These are phyloP conservation scores for Taxillus chinensis DNA, from an alignment of 164 flowering plant species.

Conservation along the genomic window DNA sequence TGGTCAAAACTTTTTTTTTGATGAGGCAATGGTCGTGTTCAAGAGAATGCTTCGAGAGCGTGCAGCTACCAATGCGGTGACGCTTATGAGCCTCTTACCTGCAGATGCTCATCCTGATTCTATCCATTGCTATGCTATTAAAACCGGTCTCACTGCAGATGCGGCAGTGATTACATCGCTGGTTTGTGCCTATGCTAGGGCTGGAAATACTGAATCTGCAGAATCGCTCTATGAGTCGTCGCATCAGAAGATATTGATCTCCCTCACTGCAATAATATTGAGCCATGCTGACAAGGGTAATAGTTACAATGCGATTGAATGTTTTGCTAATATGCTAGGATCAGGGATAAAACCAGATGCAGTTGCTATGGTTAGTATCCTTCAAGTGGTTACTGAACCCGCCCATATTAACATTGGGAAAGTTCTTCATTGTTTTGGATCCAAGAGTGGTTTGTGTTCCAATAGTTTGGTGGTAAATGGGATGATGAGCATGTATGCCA, in stretches of 20 bases:
- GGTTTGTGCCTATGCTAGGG: slow-evolving; percentile 23
- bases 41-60: slow-evolving; percentile 19
- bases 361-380: slow-evolving; percentile 27
- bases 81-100: slow-evolving; percentile 27
- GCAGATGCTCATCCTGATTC: slow-evolving; percentile 17
- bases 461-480: slow-evolving; percentile 30
- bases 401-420: slow-evolving; percentile 10
- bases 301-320: slow-evolving; percentile 12
- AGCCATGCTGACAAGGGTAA: slow-evolving; percentile 32
- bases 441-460: slow-evolving; percentile 21
- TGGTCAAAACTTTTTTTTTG: slow-evolving; percentile 23
- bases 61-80: slow-evolving; percentile 20
- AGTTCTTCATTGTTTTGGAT: slow-evolving; percentile 24
- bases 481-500: slow-evolving; percentile 34
- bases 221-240: slow-evolving; percentile 18
- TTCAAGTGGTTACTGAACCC: slow-evolving; percentile 19
- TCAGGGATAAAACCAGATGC: slow-evolving; percentile 29
- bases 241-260: slow-evolving; percentile 21
- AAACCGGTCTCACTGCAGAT: slow-evolving; percentile 24
- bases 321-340: slow-evolving; percentile 15
- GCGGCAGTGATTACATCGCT: slow-evolving; percentile 24
- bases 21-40: slow-evolving; percentile 27
- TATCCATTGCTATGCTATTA: slow-evolving; percentile 28
- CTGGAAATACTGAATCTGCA: slow-evolving; percentile 18
- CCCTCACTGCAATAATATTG: slow-evolving; percentile 28